These are phyloP conservation scores for Fusarium sp. DNA, from an alignment of 2,329 filamentous ascomycete genomes.

Conservation along the genomic window DNA sequence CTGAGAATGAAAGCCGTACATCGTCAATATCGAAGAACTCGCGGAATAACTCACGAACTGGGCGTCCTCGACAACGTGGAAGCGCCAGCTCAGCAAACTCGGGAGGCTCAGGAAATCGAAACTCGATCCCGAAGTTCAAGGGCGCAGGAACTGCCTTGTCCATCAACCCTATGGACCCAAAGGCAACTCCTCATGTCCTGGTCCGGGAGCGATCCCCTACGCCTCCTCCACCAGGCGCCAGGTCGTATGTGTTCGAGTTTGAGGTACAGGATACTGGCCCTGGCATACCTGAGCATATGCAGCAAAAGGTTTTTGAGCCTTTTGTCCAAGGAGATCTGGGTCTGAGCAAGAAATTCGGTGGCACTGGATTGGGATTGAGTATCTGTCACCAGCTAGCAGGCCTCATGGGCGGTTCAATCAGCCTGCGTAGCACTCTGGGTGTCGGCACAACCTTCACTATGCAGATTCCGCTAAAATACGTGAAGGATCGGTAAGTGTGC, in stretches of 20 bases:
- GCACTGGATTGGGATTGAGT: conserved; percentile 86
- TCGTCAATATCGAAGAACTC: conserved; percentile 63
- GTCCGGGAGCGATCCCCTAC: conserved; percentile 66
- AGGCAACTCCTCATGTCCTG: conserved; percentile 56
- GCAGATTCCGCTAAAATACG: conserved; percentile 81
- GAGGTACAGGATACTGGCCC: conserved; percentile 90
- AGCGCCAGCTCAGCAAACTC: conserved; percentile 62
- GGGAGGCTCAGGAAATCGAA: conserved; percentile 54
- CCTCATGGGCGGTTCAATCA: conserved; percentile 83
- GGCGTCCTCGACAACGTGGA: conserved; percentile 55
- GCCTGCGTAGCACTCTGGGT: conserved; percentile 74
- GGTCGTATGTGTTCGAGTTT: conserved; percentile 81
- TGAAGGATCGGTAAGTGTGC: conserved; percentile 64
- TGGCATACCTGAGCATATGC: conserved; percentile 81
- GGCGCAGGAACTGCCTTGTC: conserved; percentile 62
- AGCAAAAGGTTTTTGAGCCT: conserved; percentile 88
- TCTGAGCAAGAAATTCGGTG: conserved; percentile 88
- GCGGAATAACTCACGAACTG: conserved; percentile 54
- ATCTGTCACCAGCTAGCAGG: conserved; percentile 88
- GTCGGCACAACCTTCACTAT: conserved; percentile 84
- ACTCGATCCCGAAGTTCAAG: conserved; percentile 37
- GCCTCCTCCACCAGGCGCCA: conserved; percentile 68
- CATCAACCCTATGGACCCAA: conserved; percentile 71
- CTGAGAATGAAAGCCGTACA: conserved; percentile 58
- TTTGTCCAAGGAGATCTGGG: conserved; percentile 94